Conservation (phyloP, 2,329 filamentous ascomycete genomes). For the Fusarium nodosum region DNA sequence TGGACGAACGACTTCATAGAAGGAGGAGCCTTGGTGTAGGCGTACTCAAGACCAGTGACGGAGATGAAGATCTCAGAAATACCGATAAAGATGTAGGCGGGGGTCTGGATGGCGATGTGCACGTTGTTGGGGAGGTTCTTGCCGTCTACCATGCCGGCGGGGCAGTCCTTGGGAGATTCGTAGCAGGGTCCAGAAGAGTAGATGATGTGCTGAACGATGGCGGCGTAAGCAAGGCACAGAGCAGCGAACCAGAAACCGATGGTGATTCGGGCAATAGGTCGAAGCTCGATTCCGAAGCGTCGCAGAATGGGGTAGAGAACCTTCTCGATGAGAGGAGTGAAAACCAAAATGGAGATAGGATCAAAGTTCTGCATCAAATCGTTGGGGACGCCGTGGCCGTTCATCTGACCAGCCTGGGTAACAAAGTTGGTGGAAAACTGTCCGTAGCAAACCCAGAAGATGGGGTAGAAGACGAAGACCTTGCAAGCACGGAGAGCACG, state of each 20-base stretch:
- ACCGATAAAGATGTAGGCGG: slow-evolving; percentile 70
- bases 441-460: slow-evolving; percentile 77
- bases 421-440: slow-evolving; percentile 78
- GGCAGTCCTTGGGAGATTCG: slow-evolving; percentile 58
- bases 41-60: slow-evolving; percentile 79
- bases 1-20: slow-evolving; percentile 75
- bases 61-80: slow-evolving; percentile 73
- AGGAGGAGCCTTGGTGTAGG: slow-evolving; percentile 78
- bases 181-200: slow-evolving; percentile 68
- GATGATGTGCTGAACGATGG: slow-evolving; percentile 71
- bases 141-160: slow-evolving; percentile 51
- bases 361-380: slow-evolving; percentile 78
- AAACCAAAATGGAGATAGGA: slow-evolving; percentile 74
- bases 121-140: slow-evolving; percentile 59
- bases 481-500: slow-evolving; percentile 76
- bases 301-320: slow-evolving; percentile 73
- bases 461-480: slow-evolving; percentile 75
- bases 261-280: slow-evolving; percentile 75
- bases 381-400: slow-evolving; percentile 76
- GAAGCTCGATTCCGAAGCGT: slow-evolving; percentile 69
- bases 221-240: slow-evolving; percentile 69
- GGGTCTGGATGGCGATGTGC: slow-evolving; percentile 66
- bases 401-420: slow-evolving; percentile 70
- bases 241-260: slow-evolving; percentile 71
- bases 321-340: slow-evolving; percentile 74